Base-by-base conservation (phyloP, 306 rosid genomes). In the Quercus robur region DNA sequence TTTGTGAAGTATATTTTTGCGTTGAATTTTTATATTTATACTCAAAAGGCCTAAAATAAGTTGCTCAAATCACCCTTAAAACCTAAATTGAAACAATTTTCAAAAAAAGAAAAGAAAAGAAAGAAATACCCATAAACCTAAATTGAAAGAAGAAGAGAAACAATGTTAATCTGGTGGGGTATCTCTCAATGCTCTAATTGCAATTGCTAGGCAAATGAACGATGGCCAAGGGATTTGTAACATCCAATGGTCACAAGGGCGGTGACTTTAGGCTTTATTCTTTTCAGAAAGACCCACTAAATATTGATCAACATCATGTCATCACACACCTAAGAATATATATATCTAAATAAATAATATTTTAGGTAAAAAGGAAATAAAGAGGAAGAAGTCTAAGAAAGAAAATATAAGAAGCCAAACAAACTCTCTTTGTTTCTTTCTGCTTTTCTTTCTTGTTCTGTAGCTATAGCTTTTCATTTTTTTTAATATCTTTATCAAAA, bases 241-340 rank as follows among this genome's bases (percentile, higher is more conserved):
- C 59, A 58, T 81, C 77, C 78, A 81, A 67, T 51, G 79, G 77
- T 75, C 70, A 25, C 72, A 67, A 64, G 26, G 75, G 21, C 59
- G 79, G 81, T 83, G 82, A 70, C 77, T 69, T 78, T 83, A 79
- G 64, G 61, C 31, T 73, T 77, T 74, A 78, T 79, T 56, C 35
- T 41, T 49, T 72, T 82, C 14, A 41, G 30, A 68, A 82, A 82
- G 77, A 26, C 76, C 81, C 83, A 80, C 86, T 73, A 75, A 82
- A 79, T 85, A 77, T 80, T 84, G 76, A 80, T 92, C 89, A 83
- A 80, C 88, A 80, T 80, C 86, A 86, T 87, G 90, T 86, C 95
- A 86, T 84, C 91, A 75, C 78, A 77, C 81, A 78, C 76, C 61
- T 41, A 68, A 78, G 57, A 81, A 88, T 77, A 86, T 71, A 58